Evolutionary conservation across 176 grass and related monocot genomes (phyloP), one percentile per base, ranked within the genome.

Genomic region (Cenchrus fungigraminus): DNA sequence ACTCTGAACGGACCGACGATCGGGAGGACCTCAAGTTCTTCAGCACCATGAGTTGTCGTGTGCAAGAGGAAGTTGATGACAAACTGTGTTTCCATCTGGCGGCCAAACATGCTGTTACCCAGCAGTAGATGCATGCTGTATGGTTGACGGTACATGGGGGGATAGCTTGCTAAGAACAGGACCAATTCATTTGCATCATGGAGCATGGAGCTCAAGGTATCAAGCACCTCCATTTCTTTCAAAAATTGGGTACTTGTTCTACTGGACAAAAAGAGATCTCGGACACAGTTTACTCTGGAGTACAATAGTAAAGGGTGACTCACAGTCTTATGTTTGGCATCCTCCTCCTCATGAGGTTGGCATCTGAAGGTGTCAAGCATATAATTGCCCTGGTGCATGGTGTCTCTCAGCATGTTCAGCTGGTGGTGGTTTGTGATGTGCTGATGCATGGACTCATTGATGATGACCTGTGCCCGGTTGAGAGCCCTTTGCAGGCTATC

Each of bases 71-170:
- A 84, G 5, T 28, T 65, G 20, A 84, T 28, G 31, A 75, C 59
- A 12, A n/a, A 44, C 19, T 74, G 9, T 32, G 32, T 20, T 34
- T 53, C 57, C 57, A 40, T 29, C 8, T 73, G 29, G 12, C 11
- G 47, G 47, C 12, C 71, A 40, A 75, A 52, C 82, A 84, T 84
- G 71, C 45, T 65, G 17, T 65, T 84, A 2, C n/a, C 45, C 12
- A 84, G 0, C 1, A 65, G n/a, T 1, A 74, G 28, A 52, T 83
- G 58, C 71, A 56, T 32, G 31, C 31, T 29, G 22, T 25, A 25
- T 25, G 22, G 22, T 76, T 84, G 60, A 7, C 61, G 61, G 40
- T 6, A 29, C 60, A 84, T 15, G 0, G 25, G 19, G 37, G 70
- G 45, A 22, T 25, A 83, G 12, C 45, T 65, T 6, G 2, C 8